Evolutionary conservation across 164 flowering plant genomes (phyloP).

Genomic region (Kingdonia uniflora): DNA sequence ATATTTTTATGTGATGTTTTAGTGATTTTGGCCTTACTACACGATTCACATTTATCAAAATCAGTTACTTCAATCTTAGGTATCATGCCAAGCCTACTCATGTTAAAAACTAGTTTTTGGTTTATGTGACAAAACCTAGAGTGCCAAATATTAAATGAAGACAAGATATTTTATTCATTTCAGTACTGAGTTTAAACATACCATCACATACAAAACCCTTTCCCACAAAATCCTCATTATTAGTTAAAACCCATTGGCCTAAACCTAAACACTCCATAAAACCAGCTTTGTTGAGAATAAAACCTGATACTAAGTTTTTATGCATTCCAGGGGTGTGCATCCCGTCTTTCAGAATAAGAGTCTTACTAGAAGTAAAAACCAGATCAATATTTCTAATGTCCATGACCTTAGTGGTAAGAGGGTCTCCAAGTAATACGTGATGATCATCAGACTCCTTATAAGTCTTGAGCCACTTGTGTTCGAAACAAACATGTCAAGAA

Average conservation of each 20-base stretch:
- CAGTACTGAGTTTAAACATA: background rate
- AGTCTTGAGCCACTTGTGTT: background rate
- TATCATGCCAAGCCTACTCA: constrained; percentile 7
- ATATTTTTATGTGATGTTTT: background rate
- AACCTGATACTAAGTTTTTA: too few relatives aligned
- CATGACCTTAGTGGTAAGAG: background rate
- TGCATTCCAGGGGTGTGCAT: too few relatives aligned
- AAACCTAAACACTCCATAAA: constrained; percentile 1
- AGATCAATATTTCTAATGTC: background rate
- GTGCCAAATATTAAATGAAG: constrained; percentile 8
- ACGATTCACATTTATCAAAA: constrained; percentile 7
- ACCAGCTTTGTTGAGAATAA: constrained; percentile 5
- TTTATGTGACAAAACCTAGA: constrained; percentile 9
- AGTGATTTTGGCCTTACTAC: constrained; percentile 4
- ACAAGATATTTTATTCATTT: background rate
- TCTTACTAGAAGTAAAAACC: background rate
- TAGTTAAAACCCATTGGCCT: constrained; percentile 1
- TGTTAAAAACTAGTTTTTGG: background rate
- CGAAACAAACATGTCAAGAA: background rate
- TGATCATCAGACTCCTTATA: background rate
- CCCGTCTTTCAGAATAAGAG: background rate
- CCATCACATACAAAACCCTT: constrained; percentile 7
- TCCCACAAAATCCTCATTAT: constrained; percentile 4
- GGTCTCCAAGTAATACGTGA: background rate
- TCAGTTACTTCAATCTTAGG: background rate